These are phyloP conservation scores for Arthrinium phaeospermum DNA, from an alignment of 2,329 filamentous ascomycete genomes.

Conservation along the genomic window DNA sequence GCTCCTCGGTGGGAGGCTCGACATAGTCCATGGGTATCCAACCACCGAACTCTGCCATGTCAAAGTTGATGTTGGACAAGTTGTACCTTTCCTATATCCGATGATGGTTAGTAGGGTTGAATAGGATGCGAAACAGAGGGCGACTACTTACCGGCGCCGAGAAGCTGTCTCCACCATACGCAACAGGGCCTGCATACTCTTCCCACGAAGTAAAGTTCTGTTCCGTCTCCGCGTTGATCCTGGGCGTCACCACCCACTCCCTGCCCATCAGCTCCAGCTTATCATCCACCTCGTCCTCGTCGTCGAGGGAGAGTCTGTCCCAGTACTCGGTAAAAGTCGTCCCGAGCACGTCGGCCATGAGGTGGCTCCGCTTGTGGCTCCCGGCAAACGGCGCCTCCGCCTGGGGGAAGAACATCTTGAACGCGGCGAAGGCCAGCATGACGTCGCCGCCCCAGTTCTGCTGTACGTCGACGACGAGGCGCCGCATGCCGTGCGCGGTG, in stretches of 20 bases:
- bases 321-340: constrained; percentile 22
- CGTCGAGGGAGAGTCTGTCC: constrained; percentile 9
- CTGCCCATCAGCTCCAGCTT: constrained; percentile 21
- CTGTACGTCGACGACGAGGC: constrained; percentile 32
- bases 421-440: constrained; percentile 29
- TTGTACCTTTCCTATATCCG: constrained; percentile 25
- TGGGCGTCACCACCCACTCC: constrained; percentile 31
- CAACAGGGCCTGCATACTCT: constrained; percentile 27
- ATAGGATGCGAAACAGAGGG: neutral
- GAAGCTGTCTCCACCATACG: constrained; percentile 26
- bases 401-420: constrained; percentile 30
- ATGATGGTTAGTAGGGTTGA: neutral
- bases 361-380: constrained; percentile 28
- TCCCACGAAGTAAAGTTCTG: constrained; percentile 30
- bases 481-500: constrained; percentile 18
- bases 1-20: constrained; percentile 19
- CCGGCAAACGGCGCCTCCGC: constrained; percentile 29
- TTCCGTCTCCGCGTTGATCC: constrained; percentile 31
- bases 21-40: constrained; percentile 23
- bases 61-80: constrained; percentile 26
- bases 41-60: constrained; percentile 21
- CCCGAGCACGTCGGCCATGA: constrained; percentile 28
- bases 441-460: constrained; percentile 29
- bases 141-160: constrained; percentile 25
- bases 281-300: constrained; percentile 20